phyloP scores from a whole-genome alignment of 2,329 filamentous ascomycete genomes.

The Curvularia spicifera region DNA sequence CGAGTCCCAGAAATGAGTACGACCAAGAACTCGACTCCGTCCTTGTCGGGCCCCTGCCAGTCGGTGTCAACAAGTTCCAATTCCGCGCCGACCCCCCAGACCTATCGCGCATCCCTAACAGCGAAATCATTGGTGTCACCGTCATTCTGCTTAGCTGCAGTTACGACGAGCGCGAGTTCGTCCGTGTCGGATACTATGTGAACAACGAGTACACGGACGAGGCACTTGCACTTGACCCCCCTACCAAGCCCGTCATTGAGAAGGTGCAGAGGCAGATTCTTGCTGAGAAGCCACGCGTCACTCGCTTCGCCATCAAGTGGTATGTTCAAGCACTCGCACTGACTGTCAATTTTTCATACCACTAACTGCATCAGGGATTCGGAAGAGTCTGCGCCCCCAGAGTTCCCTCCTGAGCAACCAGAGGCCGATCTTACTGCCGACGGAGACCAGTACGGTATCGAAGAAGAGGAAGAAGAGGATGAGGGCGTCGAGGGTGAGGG shows the following conservation, averaged over 20 bases:
- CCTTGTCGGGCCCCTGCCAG: constrained; percentile 94
- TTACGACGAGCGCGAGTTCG: constrained; percentile 96
- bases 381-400: constrained; percentile 93
- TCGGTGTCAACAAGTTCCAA: constrained; percentile 98
- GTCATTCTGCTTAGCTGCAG: constrained; percentile 95
- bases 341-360: not conserved
- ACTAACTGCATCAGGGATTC: constrained; percentile 74
- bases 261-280: constrained; percentile 91
- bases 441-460: constrained; percentile 83
- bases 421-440: constrained; percentile 92
- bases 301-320: constrained; percentile 98
- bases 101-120: constrained; percentile 86
- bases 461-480: constrained; percentile 73
- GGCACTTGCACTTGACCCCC: constrained; percentile 86
- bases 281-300: constrained; percentile 96
- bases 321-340: constrained; percentile 54
- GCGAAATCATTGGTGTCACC: constrained; percentile 95
- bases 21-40: constrained; percentile 98
- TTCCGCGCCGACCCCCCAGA: constrained; percentile 96
- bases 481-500: constrained; percentile 60
- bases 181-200: constrained; percentile 98
- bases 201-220: constrained; percentile 99
- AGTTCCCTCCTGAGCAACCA: constrained; percentile 96
- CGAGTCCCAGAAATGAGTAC: constrained; percentile 76
- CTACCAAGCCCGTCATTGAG: constrained; percentile 89